Evolutionary conservation across 2,329 filamentous ascomycete species (phyloP).

Genomic region (Rhytidhysteron rufulum): DNA sequence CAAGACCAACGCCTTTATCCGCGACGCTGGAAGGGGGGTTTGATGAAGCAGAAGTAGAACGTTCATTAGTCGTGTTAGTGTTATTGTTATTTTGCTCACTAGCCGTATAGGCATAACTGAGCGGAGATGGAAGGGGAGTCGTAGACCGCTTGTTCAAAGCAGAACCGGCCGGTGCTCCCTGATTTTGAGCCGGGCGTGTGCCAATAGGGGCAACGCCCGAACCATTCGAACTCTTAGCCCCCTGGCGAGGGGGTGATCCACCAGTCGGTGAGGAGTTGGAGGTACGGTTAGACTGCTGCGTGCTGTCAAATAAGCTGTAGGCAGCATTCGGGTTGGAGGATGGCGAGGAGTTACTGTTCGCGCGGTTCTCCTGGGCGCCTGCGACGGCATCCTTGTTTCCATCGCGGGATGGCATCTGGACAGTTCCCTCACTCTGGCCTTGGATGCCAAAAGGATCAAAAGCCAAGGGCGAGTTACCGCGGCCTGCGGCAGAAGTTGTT

Average conservation of each 20-base stretch:
- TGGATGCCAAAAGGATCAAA: slow-evolving; percentile 67
- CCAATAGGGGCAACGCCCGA: slow-evolving; percentile 85
- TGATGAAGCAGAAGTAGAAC: slow-evolving; percentile 54
- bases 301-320: slow-evolving; percentile 46
- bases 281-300: slow-evolving; percentile 69
- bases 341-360: slow-evolving; percentile 83
- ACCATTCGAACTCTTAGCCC: slow-evolving; percentile 55
- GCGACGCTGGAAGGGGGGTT: slow-evolving; percentile 50
- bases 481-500: slow-evolving; percentile 57
- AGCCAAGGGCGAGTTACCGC: slow-evolving; percentile 73
- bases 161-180: slow-evolving; percentile 55
- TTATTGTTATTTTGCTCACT: slow-evolving; percentile 49
- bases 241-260: slow-evolving; percentile 70
- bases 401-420: slow-evolving; percentile 50
- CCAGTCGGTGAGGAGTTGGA: slow-evolving; percentile 77
- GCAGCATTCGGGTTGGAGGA: slow-evolving; percentile 58
- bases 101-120: slow-evolving; percentile 64
- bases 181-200: slow-evolving; percentile 69
- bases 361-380: slow-evolving; percentile 60
- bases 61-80: slow-evolving; percentile 46
- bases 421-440: slow-evolving; percentile 51
- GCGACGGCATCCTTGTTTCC: slow-evolving; percentile 38
- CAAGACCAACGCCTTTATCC: slow-evolving; percentile 43
- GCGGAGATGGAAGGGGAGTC: slow-evolving; percentile 85
- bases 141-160: slow-evolving; percentile 76